A percentile compares a stretch with the other conserved stretches of the same genome.
Evolutionary conservation across 495 filamentous ascomycete genomes (phyloP).

Genomic region (Penicillium subrubescens): DNA sequence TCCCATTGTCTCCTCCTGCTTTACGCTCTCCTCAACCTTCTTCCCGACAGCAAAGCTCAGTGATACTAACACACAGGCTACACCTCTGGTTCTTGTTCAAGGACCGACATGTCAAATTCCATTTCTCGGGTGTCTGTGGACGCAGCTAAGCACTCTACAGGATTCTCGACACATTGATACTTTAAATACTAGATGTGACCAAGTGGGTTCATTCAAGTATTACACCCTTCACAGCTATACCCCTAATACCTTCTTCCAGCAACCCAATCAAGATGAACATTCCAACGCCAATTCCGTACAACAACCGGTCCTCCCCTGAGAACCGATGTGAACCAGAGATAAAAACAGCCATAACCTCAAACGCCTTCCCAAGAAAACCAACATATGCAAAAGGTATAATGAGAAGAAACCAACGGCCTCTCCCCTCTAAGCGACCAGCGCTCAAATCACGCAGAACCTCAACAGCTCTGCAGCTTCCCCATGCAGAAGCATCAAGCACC

Average conservation of each 20-base stretch:
- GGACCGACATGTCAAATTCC: background rate
- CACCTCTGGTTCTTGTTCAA: background rate
- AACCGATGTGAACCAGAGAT: background rate
- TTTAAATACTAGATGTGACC: background rate
- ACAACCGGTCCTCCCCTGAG: constrained; percentile 4
- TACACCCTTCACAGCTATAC: constrained; percentile 1
- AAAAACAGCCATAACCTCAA: background rate
- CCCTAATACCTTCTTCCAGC: background rate
- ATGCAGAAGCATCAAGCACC: constrained; percentile 17
- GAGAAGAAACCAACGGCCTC: background rate
- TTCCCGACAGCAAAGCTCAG: background rate
- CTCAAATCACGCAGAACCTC: background rate
- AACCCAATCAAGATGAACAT: background rate
- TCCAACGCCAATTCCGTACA: constrained; percentile 7
- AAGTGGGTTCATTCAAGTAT: constrained; percentile 16
- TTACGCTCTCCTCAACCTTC: background rate
- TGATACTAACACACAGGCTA: background rate
- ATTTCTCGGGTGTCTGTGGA: background rate
- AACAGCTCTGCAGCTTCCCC: background rate
- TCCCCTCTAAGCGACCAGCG: constrained; percentile 17
- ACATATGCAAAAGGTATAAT: constrained; percentile 4
- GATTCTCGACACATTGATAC: background rate
- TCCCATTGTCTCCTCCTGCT: background rate
- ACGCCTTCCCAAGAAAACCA: background rate
- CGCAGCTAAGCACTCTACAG: background rate